Percentiles rank a stretch among this genome's conserved stretches.
Evolutionary conservation across 768 basidiomycete species (phyloP).

Genomic region (Cystobasidium tubakii): DNA sequence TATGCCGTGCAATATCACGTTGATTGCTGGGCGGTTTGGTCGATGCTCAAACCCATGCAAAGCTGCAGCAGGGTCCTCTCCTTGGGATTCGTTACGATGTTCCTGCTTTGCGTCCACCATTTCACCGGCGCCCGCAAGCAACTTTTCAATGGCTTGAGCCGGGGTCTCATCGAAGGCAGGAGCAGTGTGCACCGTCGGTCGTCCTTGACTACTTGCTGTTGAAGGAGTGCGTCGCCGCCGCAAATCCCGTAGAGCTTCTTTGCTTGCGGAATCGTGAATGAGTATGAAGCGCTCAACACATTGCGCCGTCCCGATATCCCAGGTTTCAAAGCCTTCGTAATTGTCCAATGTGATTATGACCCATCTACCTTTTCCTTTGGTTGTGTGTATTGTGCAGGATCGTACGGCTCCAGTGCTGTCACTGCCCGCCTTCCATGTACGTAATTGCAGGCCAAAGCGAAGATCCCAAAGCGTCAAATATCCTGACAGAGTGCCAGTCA

Average conservation of each 20-base stretch:
- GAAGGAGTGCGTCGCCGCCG: not conserved
- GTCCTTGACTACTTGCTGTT: not conserved
- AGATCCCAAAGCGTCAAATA: constrained; percentile 88
- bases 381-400: constrained; percentile 74
- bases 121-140: constrained; percentile 9
- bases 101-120: not conserved
- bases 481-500: constrained; percentile 79
- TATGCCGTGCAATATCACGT: constrained; percentile 39
- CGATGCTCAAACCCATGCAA: constrained; percentile 9
- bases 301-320: constrained; percentile 78
- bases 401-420: constrained; percentile 56
- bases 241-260: not conserved
- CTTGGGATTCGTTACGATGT: not conserved
- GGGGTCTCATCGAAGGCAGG: not conserved
- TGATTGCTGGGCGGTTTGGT: not conserved
- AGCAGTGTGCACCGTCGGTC: not conserved
- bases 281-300: constrained; percentile 75
- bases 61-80: not conserved
- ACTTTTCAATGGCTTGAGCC: not conserved
- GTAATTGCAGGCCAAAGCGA: constrained; percentile 80
- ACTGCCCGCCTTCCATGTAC: constrained; percentile 73
- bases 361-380: constrained; percentile 82
- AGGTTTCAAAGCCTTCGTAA: constrained; percentile 59
- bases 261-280: constrained; percentile 38
- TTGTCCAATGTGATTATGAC: constrained; percentile 71